Base-by-base conservation (phyloP, 2,329 filamentous ascomycete species). In the Pestalotiopsis sp. region DNA sequence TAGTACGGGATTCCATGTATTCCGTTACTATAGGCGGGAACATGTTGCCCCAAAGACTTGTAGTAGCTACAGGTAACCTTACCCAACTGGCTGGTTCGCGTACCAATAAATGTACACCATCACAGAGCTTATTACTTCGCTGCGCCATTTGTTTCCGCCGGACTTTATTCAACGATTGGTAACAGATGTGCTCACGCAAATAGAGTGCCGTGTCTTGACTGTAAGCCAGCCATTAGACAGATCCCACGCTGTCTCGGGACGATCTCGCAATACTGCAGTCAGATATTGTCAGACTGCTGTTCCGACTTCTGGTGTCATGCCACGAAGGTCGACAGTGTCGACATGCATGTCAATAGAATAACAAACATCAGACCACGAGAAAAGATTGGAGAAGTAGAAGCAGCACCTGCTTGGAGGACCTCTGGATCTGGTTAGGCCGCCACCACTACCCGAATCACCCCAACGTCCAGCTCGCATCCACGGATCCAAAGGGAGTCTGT, bases 41-140 rank as follows among this genome's bases (percentile, higher is more conserved):
- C 45, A 52, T 14, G 3, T 14, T 14, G 41, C 13, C n/a, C 5
- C 14, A 49, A 14, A 14, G 14, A 9, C 17, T 52, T 23, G 45
- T 36, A 36, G 45, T 36, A 36, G 45, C 17, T 52, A 23, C n/a
- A 20, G 17, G 11, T 36, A 17, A 14, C 36, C n/a, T 36, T 62
- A 38, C 25, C 31, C 59, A 62, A 39, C 59, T 62, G 59, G 59
- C 59, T 23, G 59, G 59, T 62, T 62, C 56, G 56, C 25, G 20
- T 25, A 59, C 31, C 31, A 6, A 36, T 9, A 25, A 59, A 52
- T 17, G 14, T 52, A 52, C 56, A 59, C 13, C 25, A 59, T n/a
- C 20, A 13, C 57, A 36, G 25, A 59, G 20, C 57, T 36, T 13
- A 59, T 36, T 13, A 59, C 20, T 23, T 27, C 31, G 31, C 57